phyloP scores from a whole-genome alignment of 805 yeast species.

The Isabelozyma heimii region DNA sequence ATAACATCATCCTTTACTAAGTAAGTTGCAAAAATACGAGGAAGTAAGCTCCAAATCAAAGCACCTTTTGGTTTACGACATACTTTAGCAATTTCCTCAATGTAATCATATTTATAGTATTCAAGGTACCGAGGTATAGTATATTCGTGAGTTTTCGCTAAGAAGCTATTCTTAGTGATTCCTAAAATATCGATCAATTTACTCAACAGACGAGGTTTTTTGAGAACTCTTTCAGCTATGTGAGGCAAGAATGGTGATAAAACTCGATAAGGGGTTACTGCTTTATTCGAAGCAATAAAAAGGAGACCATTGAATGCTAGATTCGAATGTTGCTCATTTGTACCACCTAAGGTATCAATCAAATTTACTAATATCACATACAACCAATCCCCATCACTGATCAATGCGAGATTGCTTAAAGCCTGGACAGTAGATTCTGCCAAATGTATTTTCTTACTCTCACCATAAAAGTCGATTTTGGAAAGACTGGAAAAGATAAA shows the following conservation, averaged over 20 bases:
- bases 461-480: slow-evolving; percentile 32
- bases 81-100: slow-evolving; percentile 60
- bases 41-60: slow-evolving; percentile 47
- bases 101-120: slow-evolving; percentile 58
- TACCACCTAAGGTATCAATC: slow-evolving; percentile 62
- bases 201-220: slow-evolving; percentile 53
- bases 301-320: slow-evolving; percentile 65
- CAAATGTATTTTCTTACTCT: slow-evolving; percentile 31
- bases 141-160: slow-evolving; percentile 65
- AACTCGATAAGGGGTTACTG: slow-evolving; percentile 72
- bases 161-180: slow-evolving; percentile 57
- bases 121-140: slow-evolving; percentile 77
- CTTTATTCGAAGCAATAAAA: slow-evolving; percentile 53
- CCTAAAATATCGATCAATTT: slow-evolving; percentile 65
- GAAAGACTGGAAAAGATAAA: slow-evolving; percentile 42
- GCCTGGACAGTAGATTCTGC: slow-evolving; percentile 59
- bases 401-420: slow-evolving; percentile 63
- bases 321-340: slow-evolving; percentile 63
- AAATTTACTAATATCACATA: slow-evolving; percentile 65
- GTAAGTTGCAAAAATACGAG: slow-evolving; percentile 56
- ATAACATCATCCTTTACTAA: slow-evolving; percentile 49
- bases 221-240: slow-evolving; percentile 62
- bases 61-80: slow-evolving; percentile 44
- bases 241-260: slow-evolving; percentile 77
- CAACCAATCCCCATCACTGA: slow-evolving; percentile 64